phyloP scores from a whole-genome alignment of 768 basidiomycete species.

The Hericium rajendrae region DNA sequence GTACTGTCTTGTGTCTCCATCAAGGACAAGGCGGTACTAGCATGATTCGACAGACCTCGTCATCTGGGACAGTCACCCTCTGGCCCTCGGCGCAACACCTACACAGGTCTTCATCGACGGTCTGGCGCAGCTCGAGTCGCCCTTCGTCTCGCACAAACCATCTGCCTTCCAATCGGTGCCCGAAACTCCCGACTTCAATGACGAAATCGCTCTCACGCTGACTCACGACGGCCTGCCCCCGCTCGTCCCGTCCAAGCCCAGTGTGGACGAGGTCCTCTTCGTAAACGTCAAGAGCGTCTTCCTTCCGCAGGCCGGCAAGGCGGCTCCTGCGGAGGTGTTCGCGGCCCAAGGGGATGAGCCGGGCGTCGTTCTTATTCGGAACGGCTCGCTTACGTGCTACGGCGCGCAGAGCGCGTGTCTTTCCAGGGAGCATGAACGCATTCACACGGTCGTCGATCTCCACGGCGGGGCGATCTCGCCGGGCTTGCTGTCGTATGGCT shows the following conservation, averaged over 20 bases:
- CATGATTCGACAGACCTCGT: conserved; percentile 28
- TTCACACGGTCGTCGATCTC: conserved; percentile 37
- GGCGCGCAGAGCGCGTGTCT: conserved; percentile 23
- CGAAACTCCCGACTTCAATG: conserved; percentile 58
- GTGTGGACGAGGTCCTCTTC: conserved; percentile 42
- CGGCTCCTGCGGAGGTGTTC: conserved; percentile 28
- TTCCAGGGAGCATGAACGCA: conserved; percentile 7
- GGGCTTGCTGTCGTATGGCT: conserved; percentile 54
- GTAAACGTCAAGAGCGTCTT: conserved; percentile 42
- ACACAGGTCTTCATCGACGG: conserved; percentile 85
- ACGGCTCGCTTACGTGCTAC: conserved; percentile 41
- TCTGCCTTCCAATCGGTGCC: conserved; percentile 32
- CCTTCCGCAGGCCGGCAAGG: conserved; percentile 17
- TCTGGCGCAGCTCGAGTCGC: conserved; percentile 53
- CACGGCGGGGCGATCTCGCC: conserved; percentile 58
- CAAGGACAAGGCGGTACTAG: not conserved
- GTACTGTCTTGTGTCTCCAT: conserved; percentile 1
- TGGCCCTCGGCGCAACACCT: conserved; percentile 72
- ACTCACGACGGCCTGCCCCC: conserved; percentile 70
- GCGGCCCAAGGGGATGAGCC: conserved; percentile 16
- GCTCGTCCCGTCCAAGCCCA: conserved; percentile 33
- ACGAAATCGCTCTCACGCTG: conserved; percentile 53
- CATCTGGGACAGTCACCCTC: conserved; percentile 72
- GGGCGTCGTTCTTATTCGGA: conserved; percentile 26
- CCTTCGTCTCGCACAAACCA: conserved; percentile 13